Percentiles rank a stretch among this genome's conserved stretches.
Conservation (phyloP, 192 early-diverging fungal species). For the Lobosporangium transversale region DNA sequence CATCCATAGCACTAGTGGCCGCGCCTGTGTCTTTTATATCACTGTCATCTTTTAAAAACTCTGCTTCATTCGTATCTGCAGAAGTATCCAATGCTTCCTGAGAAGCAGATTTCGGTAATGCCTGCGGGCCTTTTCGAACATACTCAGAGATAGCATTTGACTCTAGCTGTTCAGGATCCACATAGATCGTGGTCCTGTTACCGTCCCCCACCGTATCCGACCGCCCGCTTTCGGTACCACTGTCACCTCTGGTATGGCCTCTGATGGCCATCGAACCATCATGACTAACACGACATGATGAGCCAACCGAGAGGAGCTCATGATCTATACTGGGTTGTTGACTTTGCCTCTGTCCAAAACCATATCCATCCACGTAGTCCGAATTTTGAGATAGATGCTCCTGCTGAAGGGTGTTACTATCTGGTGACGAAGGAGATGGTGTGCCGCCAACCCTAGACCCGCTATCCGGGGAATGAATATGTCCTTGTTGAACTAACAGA, state of each 20-base stretch:
- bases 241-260: background rate
- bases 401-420: conserved; percentile 1
- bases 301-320: background rate
- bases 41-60: too few relatives aligned
- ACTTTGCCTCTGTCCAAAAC: background rate
- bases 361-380: conserved; percentile 4
- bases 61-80: background rate
- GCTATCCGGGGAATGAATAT: background rate
- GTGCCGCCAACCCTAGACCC: background rate
- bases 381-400: conserved; percentile 8
- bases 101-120: conserved; percentile 4
- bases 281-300: background rate
- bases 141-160: conserved; percentile 15
- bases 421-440: background rate
- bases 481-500: background rate
- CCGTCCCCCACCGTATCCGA: background rate
- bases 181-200: background rate
- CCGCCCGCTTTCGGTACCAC: background rate
- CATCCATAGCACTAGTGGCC: too few relatives aligned
- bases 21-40: too few relatives aligned
- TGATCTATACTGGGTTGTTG: background rate
- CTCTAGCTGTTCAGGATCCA: conserved; percentile 26
- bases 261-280: background rate
- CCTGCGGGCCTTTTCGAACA: conserved; percentile 34
- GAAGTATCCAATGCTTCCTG: too few relatives aligned